Percentiles rank a stretch among this genome's conserved stretches.
Conservation (phyloP, 1,139 yeast species). For the Protomyces inouyei region DNA sequence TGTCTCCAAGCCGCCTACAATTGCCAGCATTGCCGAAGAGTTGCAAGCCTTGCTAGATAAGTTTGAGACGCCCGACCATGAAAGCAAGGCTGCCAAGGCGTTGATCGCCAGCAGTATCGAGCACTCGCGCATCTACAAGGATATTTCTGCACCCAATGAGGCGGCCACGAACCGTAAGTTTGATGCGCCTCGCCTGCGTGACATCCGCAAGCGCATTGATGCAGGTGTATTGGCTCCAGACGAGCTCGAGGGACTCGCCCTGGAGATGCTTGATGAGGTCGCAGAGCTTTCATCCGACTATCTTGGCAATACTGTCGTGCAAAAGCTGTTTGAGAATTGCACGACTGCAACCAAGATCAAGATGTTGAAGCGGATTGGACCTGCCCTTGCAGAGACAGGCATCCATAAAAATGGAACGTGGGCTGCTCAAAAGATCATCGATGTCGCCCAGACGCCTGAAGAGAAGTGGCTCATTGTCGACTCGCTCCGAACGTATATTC, state of each 20-base stretch:
- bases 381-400: conserved; percentile 83
- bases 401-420: conserved; percentile 97
- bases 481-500: conserved; percentile 74
- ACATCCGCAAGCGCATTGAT: conserved; percentile 51
- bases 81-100: conserved; percentile 31
- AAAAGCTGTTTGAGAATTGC: conserved; percentile 72
- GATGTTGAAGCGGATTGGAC: conserved; percentile 74
- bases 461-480: conserved; percentile 64
- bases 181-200: conserved; percentile 78
- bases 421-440: conserved; percentile 96
- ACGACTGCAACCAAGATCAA: conserved; percentile 68
- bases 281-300: conserved; percentile 91
- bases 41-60: conserved; percentile 33
- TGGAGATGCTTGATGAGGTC: conserved; percentile 81
- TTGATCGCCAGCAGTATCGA: conserved; percentile 37
- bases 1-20: conserved; percentile 30
- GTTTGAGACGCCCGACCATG: conserved; percentile 39
- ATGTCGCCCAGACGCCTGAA: conserved; percentile 60
- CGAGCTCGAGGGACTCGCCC: conserved; percentile 76
- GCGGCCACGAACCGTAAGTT: conserved; percentile 53
- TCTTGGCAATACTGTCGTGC: conserved; percentile 92
- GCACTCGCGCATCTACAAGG: conserved; percentile 33
- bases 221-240: conserved; percentile 43
- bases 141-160: conserved; percentile 38
- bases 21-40: conserved; percentile 11